These are phyloP conservation scores for Eucalyptus caleyi DNA, from an alignment of 345 rosid species.

Conservation along the genomic window DNA sequence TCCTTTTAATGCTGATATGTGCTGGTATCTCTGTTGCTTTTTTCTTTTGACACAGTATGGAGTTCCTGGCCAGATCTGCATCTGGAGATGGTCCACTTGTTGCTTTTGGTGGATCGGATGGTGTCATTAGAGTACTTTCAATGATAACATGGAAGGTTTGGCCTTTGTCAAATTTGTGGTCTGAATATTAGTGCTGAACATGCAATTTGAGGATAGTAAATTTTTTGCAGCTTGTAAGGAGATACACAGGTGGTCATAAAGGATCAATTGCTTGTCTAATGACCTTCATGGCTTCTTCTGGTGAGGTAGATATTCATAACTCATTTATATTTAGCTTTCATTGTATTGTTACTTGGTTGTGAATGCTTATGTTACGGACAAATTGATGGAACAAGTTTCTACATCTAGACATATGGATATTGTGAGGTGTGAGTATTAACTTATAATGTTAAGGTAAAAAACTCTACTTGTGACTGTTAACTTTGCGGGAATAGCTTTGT, in stretches of 20 bases:
- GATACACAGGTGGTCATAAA: slow-evolving; percentile 97
- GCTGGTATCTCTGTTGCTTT: neutral
- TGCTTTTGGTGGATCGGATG: slow-evolving; percentile 98
- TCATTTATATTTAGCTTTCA: neutral
- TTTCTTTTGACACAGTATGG: slow-evolving; percentile 55
- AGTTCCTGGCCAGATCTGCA: slow-evolving; percentile 70
- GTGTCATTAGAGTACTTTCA: slow-evolving; percentile 96
- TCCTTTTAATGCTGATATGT: neutral
- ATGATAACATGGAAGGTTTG: slow-evolving; percentile 99
- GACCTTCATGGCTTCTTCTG: slow-evolving; percentile 96
- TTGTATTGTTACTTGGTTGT: neutral
- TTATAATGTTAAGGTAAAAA: neutral
- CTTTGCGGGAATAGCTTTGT: neutral
- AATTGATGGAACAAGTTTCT: neutral
- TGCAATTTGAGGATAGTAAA: neutral
- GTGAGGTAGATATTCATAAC: slow-evolving; percentile 51
- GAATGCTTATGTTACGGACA: neutral
- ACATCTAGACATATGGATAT: neutral
- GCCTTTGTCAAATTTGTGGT: neutral
- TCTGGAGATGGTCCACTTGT: slow-evolving; percentile 93
- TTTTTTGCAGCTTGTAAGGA: slow-evolving; percentile 72
- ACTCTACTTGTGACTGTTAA: neutral
- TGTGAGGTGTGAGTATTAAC: neutral
- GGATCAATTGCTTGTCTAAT: slow-evolving; percentile 92
- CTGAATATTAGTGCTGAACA: neutral